These are phyloP conservation scores for Skeletonema potamos DNA, from an alignment of 108 stramenopile genomes.

Conservation along the genomic window DNA sequence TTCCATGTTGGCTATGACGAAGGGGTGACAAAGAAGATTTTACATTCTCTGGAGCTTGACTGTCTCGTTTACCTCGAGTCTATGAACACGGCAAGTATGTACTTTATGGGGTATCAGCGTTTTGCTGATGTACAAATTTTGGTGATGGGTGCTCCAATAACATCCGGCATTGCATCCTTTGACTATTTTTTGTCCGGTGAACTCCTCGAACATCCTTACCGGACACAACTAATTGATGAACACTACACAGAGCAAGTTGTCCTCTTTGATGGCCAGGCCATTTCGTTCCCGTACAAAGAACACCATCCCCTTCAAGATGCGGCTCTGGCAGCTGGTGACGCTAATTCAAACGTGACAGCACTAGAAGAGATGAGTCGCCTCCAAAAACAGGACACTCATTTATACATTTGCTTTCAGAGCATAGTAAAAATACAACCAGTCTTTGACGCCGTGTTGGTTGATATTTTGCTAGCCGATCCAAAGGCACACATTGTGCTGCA, in stretches of 20 bases:
- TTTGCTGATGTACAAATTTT: conserved; percentile 42
- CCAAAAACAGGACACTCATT: conserved; percentile 2
- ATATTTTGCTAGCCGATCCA: conserved; percentile 47
- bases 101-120: conserved; percentile 38
- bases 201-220: conserved; percentile 39
- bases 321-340: conserved; percentile 28
- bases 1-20: conserved; percentile 24
- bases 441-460: conserved; percentile 55
- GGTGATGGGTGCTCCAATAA: conserved; percentile 41
- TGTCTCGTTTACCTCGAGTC: conserved; percentile 34
- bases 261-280: conserved; percentile 55
- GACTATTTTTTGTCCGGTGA: conserved; percentile 46
- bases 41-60: conserved; percentile 41
- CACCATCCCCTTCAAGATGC: conserved; percentile 13
- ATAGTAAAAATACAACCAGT: conserved; percentile 69
- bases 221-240: conserved; percentile 22
- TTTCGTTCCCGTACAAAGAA: conserved; percentile 29
- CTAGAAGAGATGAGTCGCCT: conserved; percentile 22
- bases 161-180: conserved; percentile 28
- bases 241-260: conserved; percentile 74
- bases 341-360: conserved; percentile 18
- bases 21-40: conserved; percentile 1
- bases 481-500: conserved; percentile 47
- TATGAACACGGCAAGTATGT: conserved; percentile 37
- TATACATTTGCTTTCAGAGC: conserved; percentile 64